Evolutionary conservation across 805 yeast genomes (phyloP), one percentile per base, ranked within the genome.

Genomic region (Candida koratica): DNA sequence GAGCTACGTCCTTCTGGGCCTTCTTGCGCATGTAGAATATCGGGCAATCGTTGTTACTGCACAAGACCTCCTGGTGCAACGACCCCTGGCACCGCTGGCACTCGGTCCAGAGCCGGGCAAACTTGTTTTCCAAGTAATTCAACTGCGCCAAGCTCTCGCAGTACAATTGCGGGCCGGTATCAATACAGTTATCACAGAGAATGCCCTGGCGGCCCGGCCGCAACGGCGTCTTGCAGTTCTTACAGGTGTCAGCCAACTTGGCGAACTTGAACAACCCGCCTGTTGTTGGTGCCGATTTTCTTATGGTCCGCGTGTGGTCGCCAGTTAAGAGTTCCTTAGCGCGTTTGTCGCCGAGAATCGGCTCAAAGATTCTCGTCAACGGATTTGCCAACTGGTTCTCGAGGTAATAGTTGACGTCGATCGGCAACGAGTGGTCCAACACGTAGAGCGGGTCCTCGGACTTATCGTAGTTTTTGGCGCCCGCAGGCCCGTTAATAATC

Each of bases 11-110:
- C 56, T 82, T 84, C 51, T 83, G 90, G 6, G 81, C 84, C 53
- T 83, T 82, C 59, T 77, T 89, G 53, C 99, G 73, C 98, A 93
- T 93, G 58, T 93, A 93, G 53, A 93, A 93, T 24, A 93, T 93
- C 1, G 97, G 96, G 64, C 99, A 93, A 59, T 93, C 97, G 47
- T 89, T 88, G 47, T 90, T 87, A 0, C 96, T 81, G 58, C 99
- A 93, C 16, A 90, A 67, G 3, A 93, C 97, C 49, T 93, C 97
- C 60, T 88, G 96, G 51, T 93, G 97, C 37, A 94, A 64, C 17
- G 93, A 84, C 0, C 97, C 97, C 50, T 94, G 97, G 59, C 98
- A 93, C 41, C 97, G 69, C 63, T 93, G 99, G 57, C 99, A 94
- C 55, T 93, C 95, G 0, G 97, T 90, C 99, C 99, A 93, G 44